Percentiles rank a stretch among this genome's conserved stretches.
Evolutionary conservation across 345 rosid species (phyloP).

Genomic region (Sonneratia caseolaris): DNA sequence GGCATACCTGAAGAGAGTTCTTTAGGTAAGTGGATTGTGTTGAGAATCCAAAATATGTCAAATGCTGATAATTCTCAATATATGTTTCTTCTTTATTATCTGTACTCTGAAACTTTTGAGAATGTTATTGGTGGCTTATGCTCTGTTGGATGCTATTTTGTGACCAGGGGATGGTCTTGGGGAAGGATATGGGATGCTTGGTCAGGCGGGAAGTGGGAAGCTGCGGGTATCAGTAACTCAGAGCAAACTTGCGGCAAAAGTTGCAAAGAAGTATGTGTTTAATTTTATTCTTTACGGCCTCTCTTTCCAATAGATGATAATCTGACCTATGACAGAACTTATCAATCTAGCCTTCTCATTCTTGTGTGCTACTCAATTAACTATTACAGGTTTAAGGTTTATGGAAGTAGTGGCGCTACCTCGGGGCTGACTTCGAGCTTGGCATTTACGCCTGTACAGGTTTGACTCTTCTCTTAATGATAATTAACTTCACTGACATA

Average conservation of each 20-base stretch:
- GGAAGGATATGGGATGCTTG: slow-evolving; percentile 99
- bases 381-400: slow-evolving; percentile 68
- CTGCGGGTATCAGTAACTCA: slow-evolving; percentile 82
- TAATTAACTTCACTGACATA: background rate
- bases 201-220: slow-evolving; percentile 98
- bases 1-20: slow-evolving; percentile 97
- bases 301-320: background rate
- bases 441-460: slow-evolving; percentile 97
- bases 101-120: background rate
- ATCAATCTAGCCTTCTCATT: background rate
- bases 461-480: slow-evolving; percentile 15
- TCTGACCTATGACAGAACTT: background rate
- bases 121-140: background rate
- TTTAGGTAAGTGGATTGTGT: slow-evolving; percentile 35
- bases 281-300: background rate
- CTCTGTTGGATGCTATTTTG: background rate
- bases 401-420: slow-evolving; percentile 80
- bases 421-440: slow-evolving; percentile 88
- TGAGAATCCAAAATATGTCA: background rate
- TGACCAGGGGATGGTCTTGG: slow-evolving; percentile 88
- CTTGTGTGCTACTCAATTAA: background rate
- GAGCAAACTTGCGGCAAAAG: slow-evolving; percentile 86
- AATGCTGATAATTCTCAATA: background rate
- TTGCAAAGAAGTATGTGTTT: slow-evolving; percentile 64
- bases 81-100: background rate